Evolutionary conservation across 805 yeast genomes (phyloP).

Genomic region (Yarrowia phangngaensis): DNA sequence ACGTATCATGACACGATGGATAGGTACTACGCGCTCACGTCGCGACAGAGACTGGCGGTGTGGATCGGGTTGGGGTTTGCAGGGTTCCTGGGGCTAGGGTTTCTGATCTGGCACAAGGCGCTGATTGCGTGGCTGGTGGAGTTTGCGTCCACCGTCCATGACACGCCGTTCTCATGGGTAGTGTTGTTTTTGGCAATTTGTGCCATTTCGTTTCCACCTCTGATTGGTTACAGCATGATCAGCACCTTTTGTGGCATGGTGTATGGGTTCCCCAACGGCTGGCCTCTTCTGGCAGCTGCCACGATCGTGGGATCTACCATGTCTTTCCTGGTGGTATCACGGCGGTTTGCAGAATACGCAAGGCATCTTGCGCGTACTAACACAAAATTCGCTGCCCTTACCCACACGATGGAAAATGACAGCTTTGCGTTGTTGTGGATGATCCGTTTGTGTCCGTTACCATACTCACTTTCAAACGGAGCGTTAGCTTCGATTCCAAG

Average conservation of each 20-base stretch:
- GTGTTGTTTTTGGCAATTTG: slow-evolving; percentile 52
- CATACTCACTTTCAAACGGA: slow-evolving; percentile 88
- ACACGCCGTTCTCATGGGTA: slow-evolving; percentile 39
- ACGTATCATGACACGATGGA: slow-evolving; percentile 17
- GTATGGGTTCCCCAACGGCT: slow-evolving; percentile 76
- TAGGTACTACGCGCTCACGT: slow-evolving; percentile 27
- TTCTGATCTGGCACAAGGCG: slow-evolving; percentile 39
- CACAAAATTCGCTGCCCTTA: slow-evolving; percentile 66
- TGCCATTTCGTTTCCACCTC: slow-evolving; percentile 81
- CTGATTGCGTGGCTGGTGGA: slow-evolving; percentile 37
- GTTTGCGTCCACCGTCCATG: slow-evolving; percentile 37
- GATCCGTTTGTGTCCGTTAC: slow-evolving; percentile 84
- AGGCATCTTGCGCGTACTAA: slow-evolving; percentile 56
- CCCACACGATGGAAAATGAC: slow-evolving; percentile 68
- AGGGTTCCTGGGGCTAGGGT: slow-evolving; percentile 29
- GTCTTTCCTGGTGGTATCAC: slow-evolving; percentile 48
- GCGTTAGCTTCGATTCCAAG: slow-evolving; percentile 87
- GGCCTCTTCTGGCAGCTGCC: slow-evolving; percentile 68
- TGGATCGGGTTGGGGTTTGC: slow-evolving; percentile 24
- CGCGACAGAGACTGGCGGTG: slow-evolving; percentile 27
- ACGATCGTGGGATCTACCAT: slow-evolving; percentile 68
- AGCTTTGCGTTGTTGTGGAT: slow-evolving; percentile 63
- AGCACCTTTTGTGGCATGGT: slow-evolving; percentile 71
- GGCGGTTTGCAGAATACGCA: slow-evolving; percentile 59
- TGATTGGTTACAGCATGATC: slow-evolving; percentile 73